Evolutionary conservation across 176 grass and related monocot genomes (phyloP).

Genomic region (Puya raimondii): DNA sequence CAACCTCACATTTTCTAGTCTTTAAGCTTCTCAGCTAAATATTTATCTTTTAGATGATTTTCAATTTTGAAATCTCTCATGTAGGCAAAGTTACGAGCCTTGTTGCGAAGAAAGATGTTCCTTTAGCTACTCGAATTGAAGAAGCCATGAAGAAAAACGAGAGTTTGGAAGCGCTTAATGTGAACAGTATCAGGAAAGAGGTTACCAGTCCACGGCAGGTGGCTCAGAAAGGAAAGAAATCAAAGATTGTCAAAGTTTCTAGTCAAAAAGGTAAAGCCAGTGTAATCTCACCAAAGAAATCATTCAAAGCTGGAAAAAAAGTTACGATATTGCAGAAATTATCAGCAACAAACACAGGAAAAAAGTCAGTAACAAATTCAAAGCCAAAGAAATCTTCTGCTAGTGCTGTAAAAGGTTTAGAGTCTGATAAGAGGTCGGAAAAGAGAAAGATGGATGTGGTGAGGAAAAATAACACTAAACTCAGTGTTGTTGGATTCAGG

Average conservation of each 20-base stretch:
- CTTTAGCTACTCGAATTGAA: slow-evolving; percentile 70
- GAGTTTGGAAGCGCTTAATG: slow-evolving; percentile 77
- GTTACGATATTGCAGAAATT: slow-evolving; percentile 26
- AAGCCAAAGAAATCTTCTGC: slow-evolving; percentile 28
- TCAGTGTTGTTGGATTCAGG: slow-evolving; percentile 85
- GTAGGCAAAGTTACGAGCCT: slow-evolving; percentile 94
- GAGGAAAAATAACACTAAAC: slow-evolving; percentile 36
- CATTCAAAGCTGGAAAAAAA: slow-evolving; percentile 40
- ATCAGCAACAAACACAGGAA: slow-evolving; percentile 12
- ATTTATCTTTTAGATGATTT: slow-evolving; percentile 5
- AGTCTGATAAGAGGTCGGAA: slow-evolving; percentile 25
- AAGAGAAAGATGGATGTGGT: slow-evolving; percentile 29
- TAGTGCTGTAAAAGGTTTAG: slow-evolving; percentile 24
- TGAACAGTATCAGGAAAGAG: slow-evolving; percentile 43
- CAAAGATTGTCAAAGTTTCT: slow-evolving; percentile 29
- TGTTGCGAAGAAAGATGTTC: slow-evolving; percentile 78
- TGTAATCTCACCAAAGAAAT: slow-evolving; percentile 25
- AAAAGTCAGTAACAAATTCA: slow-evolving; percentile 16
- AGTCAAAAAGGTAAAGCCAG: slow-evolving; percentile 50
- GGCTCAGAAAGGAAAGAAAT: slow-evolving; percentile 31
- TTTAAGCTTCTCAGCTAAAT: too few species aligned
- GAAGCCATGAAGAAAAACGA: slow-evolving; percentile 95
- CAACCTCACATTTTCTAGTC: background rate
- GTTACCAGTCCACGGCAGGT: slow-evolving; percentile 16
- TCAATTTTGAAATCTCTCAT: slow-evolving; percentile 16